Conservation (phyloP, 768 basidiomycete genomes). For the Lepiota venenata region DNA sequence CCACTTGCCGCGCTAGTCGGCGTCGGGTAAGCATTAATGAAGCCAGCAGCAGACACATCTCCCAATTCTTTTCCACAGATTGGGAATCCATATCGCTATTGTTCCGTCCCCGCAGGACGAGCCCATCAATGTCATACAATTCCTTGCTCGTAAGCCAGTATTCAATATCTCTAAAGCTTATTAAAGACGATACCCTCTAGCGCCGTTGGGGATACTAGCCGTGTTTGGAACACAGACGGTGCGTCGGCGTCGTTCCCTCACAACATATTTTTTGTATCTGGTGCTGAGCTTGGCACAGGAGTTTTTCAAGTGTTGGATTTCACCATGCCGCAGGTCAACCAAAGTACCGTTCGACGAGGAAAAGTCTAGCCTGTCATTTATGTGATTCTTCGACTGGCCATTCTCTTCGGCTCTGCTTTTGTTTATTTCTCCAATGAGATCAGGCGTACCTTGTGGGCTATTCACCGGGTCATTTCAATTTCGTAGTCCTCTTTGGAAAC, state of each 20-base stretch:
- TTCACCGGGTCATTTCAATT: too few relatives aligned
- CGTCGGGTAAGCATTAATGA: background rate
- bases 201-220: background rate
- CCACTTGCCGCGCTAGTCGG: background rate
- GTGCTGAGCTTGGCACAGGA: background rate
- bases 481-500: too few relatives aligned
- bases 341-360: background rate
- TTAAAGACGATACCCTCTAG: background rate
- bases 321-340: background rate
- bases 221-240: conserved; percentile 5
- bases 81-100: background rate
- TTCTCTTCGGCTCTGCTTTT: too few relatives aligned
- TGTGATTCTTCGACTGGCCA: too few relatives aligned
- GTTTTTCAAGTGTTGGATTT: background rate
- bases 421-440: too few relatives aligned
- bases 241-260: background rate
- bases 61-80: background rate
- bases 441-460: too few relatives aligned
- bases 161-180: background rate
- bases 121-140: background rate
- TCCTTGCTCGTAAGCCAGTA: background rate
- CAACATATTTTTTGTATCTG: background rate
- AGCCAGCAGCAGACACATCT: background rate
- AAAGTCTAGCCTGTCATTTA: too few relatives aligned
- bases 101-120: background rate